phyloP scores from a whole-genome alignment of 78 protist genomes.

The Anaeramoeba flamelloides region DNA sequence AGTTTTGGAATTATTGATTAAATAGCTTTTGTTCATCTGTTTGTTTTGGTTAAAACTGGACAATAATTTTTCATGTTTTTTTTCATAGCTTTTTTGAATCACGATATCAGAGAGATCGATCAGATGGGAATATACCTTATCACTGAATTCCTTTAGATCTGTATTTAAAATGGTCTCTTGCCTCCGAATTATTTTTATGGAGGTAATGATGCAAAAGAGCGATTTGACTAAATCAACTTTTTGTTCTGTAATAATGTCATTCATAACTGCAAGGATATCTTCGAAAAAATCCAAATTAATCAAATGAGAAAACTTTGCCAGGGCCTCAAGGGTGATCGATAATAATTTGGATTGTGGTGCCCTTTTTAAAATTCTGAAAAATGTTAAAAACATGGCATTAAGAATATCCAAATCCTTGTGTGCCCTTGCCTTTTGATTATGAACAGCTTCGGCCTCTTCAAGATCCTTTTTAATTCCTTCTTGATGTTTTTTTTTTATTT shows the following conservation, averaged over 20 bases:
- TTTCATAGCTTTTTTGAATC: not conserved
- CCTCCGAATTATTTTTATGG: not conserved
- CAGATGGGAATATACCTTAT: not conserved
- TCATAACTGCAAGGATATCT: conserved; percentile 22
- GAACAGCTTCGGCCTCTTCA: not conserved
- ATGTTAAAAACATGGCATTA: conserved; percentile 11
- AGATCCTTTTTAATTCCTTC: not conserved
- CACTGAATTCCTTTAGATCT: not conserved
- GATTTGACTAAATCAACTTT: not conserved
- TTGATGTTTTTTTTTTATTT: not conserved
- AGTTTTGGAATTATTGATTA: too few species aligned
- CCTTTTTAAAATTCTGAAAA: conserved; percentile 32
- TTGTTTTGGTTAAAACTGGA: not conserved
- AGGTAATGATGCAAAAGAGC: not conserved
- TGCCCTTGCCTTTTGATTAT: not conserved
- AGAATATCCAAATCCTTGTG: conserved; percentile 16
- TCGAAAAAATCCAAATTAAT: conserved; percentile 35
- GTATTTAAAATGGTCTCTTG: not conserved
- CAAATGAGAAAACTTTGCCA: conserved; percentile 27
- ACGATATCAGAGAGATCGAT: not conserved
- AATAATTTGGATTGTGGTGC: conserved; percentile 13
- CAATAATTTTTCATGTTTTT: too few species aligned
- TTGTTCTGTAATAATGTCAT: not conserved
- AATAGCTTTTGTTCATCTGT: too few species aligned
- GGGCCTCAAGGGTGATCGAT: conserved; percentile 20